A percentile compares a stretch with the other conserved stretches of the same genome.
phyloP scores from a whole-genome alignment of 2,329 filamentous ascomycete species.

The Thelonectria blattea region DNA sequence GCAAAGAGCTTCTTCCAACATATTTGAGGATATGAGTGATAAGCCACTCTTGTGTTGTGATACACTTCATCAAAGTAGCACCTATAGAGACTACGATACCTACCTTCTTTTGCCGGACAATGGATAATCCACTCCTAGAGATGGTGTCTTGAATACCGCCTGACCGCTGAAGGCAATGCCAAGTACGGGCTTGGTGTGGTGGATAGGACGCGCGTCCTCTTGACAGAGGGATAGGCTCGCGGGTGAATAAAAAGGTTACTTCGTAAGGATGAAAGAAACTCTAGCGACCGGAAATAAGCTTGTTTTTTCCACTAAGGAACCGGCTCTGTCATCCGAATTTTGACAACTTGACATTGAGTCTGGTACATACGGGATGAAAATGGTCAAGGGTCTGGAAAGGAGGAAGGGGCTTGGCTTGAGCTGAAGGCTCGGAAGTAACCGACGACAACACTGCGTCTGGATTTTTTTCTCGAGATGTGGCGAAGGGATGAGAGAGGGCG shows the following conservation, averaged over 20 bases:
- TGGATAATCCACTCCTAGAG: too few species aligned
- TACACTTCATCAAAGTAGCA: neutral
- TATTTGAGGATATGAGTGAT: too few species aligned
- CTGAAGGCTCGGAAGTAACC: neutral
- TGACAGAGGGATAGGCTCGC: neutral
- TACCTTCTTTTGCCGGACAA: too few species aligned
- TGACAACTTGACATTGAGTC: neutral
- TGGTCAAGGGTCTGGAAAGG: neutral
- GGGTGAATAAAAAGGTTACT: neutral
- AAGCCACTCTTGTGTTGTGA: too few species aligned
- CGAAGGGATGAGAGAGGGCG: neutral
- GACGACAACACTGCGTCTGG: neutral
- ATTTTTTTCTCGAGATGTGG: neutral
- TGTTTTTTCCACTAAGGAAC: constrained; percentile 11
- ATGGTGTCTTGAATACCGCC: neutral
- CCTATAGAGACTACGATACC: too few species aligned
- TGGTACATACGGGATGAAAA: neutral
- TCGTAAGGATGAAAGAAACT: neutral
- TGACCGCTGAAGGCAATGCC: neutral
- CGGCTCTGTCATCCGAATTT: constrained; percentile 2
- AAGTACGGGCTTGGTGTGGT: neutral
- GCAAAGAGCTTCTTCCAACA: constrained; percentile 18
- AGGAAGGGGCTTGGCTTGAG: too few species aligned
- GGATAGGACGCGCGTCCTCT: constrained; percentile 14
- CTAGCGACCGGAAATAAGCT: constrained; percentile 7